These are phyloP conservation scores for Stachybotrys echinatus DNA, from an alignment of 2,329 filamentous ascomycete species.

Conservation along the genomic window DNA sequence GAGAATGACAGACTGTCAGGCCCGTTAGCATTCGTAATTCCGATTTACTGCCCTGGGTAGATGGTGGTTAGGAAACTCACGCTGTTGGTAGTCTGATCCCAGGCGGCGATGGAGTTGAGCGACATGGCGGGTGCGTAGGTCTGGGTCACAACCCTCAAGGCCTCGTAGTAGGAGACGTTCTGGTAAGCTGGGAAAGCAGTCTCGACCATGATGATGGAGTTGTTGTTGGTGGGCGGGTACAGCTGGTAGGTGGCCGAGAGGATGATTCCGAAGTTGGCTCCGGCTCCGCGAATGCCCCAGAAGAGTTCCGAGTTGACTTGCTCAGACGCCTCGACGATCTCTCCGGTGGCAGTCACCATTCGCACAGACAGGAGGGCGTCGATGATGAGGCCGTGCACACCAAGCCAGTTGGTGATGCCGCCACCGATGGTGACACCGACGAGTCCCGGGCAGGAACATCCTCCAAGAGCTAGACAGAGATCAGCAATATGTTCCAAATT, in stretches of 20 bases:
- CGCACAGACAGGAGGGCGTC: slow-evolving; percentile 34
- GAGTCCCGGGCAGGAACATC: neutral
- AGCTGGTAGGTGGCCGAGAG: slow-evolving; percentile 6
- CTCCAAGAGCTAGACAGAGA: neutral
- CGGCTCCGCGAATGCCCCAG: slow-evolving; percentile 43
- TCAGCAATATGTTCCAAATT: neutral
- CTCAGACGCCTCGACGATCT: slow-evolving; percentile 30
- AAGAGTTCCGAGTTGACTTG: slow-evolving; percentile 37
- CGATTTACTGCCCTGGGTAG: no score
- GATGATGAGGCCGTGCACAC: slow-evolving; percentile 40
- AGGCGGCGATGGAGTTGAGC: neutral
- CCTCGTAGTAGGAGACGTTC: neutral
- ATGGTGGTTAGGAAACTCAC: neutral
- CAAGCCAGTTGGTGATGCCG: neutral
- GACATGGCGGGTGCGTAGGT: neutral
- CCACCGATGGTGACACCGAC: neutral
- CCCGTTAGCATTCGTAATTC: neutral
- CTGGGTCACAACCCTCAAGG: neutral
- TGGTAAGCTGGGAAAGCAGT: neutral
- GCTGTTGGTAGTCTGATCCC: neutral
- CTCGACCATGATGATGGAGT: neutral
- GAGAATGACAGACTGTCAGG: neutral
- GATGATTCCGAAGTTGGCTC: slow-evolving; percentile 37
- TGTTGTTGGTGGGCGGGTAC: neutral
- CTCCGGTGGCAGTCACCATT: slow-evolving; percentile 32